A percentile compares a stretch with the other conserved stretches of the same genome.
Conservation (phyloP, 768 basidiomycete species). For the Lactarius indigo region DNA sequence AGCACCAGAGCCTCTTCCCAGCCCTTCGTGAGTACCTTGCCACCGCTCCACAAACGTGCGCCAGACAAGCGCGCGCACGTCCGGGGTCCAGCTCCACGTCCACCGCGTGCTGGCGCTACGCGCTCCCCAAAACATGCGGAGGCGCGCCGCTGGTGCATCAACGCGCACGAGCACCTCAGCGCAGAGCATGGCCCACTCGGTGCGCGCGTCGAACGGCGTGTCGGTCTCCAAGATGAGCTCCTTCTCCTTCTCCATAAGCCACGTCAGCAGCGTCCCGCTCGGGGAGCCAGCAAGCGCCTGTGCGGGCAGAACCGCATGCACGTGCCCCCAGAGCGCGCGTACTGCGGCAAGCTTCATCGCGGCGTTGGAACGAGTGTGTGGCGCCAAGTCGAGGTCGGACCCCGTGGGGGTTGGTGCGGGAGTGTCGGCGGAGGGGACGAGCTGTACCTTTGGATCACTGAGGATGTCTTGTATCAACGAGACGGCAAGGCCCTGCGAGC, state of each 20-base stretch:
- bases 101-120: conserved; percentile 27
- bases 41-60: conserved; percentile 52
- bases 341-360: conserved; percentile 57
- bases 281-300: conserved; percentile 42
- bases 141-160: conserved; percentile 43
- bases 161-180: conserved; percentile 50
- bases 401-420: background rate
- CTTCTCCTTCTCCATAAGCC: conserved; percentile 47
- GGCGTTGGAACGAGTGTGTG: conserved; percentile 36
- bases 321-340: conserved; percentile 53
- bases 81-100: conserved; percentile 38
- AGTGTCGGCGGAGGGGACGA: conserved; percentile 16
- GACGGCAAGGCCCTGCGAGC: conserved; percentile 24
- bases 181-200: conserved; percentile 59
- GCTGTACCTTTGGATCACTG: conserved; percentile 17
- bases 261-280: conserved; percentile 42
- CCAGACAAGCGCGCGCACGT: conserved; percentile 55
- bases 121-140: conserved; percentile 37
- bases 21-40: conserved; percentile 38
- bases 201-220: conserved; percentile 42
- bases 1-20: conserved; percentile 57
- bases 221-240: conserved; percentile 44
- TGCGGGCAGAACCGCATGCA: conserved; percentile 42
- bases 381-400: conserved; percentile 15
- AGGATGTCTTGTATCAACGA: conserved; percentile 21